phyloP scores from a whole-genome alignment of 305 asterid species.

The Petunia hybrid region DNA sequence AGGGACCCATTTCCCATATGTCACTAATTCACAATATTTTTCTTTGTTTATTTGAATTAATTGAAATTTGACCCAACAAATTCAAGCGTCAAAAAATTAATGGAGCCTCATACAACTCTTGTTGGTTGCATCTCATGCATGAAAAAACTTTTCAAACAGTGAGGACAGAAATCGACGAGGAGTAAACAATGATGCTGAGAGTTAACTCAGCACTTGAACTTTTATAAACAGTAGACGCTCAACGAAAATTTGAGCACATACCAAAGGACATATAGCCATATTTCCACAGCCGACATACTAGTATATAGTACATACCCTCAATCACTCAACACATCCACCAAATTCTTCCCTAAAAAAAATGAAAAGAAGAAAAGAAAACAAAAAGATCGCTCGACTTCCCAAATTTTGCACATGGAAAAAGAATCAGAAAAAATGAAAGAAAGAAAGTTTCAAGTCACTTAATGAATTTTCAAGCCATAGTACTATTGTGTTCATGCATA shows the following conservation, averaged over 20 bases:
- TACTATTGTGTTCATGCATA: constrained; percentile 42
- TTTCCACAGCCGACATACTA: neutral
- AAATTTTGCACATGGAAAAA: neutral
- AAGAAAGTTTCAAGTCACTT: neutral
- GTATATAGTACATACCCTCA: neutral
- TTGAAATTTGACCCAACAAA: no score
- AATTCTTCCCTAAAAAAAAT: neutral
- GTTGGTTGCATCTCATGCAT: no score
- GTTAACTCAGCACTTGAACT: neutral
- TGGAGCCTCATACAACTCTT: no score
- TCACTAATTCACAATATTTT: no score
- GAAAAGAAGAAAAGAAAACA: neutral
- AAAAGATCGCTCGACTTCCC: neutral
- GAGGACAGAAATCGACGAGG: neutral
- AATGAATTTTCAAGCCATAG: neutral
- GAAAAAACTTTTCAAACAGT: neutral
- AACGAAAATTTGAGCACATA: constrained; percentile 21
- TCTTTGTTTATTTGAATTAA: no score
- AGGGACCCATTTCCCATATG: no score
- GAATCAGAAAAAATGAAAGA: neutral
- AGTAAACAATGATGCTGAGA: neutral
- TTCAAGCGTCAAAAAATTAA: no score
- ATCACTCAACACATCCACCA: constrained; percentile 13
- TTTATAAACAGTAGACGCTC: constrained; percentile 19
- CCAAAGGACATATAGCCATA: constrained; percentile 1